These are phyloP conservation scores for Mycena vitilis DNA, from an alignment of 768 basidiomycete genomes.

Conservation along the genomic window DNA sequence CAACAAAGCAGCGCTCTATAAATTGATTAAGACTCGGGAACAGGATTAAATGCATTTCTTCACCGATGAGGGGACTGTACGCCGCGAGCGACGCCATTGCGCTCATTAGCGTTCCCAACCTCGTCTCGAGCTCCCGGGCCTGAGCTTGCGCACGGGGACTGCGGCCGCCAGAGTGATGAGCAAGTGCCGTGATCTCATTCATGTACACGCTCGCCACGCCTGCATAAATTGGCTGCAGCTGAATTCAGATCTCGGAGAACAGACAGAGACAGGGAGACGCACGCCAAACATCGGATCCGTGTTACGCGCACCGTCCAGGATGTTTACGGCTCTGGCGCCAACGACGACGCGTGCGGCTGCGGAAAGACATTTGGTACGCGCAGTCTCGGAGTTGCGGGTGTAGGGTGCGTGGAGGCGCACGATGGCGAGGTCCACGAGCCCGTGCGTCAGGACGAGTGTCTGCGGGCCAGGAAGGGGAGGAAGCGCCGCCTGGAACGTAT, in stretches of 20 bases:
- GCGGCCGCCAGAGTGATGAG: background rate
- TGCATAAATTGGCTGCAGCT: constrained; percentile 3
- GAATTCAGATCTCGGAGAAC: background rate
- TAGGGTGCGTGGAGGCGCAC: constrained; percentile 29
- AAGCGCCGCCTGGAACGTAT: constrained; percentile 26
- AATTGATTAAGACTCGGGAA: background rate
- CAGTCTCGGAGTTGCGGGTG: background rate
- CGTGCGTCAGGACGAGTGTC: constrained; percentile 16
- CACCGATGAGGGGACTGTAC: constrained; percentile 30
- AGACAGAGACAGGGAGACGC: background rate
- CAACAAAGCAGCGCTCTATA: background rate
- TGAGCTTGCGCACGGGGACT: constrained; percentile 1
- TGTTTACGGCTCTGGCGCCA: constrained; percentile 4
- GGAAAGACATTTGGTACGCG: constrained; percentile 19
- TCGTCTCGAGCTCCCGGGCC: constrained; percentile 6
- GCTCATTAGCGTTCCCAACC: constrained; percentile 22
- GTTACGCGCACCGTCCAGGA: constrained; percentile 4
- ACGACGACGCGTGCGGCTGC: constrained; percentile 21
- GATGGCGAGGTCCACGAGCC: constrained; percentile 22
- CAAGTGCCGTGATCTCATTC: constrained; percentile 6
- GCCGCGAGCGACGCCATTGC: constrained; percentile 25
- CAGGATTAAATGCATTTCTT: background rate
- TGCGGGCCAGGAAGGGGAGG: constrained; percentile 18
- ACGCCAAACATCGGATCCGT: constrained; percentile 23
- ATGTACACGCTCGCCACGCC: constrained; percentile 22